Evolutionary conservation across 2,329 filamentous ascomycete genomes (phyloP), one percentile per base, ranked within the genome.

Genomic region (Calonectria crousiana): DNA sequence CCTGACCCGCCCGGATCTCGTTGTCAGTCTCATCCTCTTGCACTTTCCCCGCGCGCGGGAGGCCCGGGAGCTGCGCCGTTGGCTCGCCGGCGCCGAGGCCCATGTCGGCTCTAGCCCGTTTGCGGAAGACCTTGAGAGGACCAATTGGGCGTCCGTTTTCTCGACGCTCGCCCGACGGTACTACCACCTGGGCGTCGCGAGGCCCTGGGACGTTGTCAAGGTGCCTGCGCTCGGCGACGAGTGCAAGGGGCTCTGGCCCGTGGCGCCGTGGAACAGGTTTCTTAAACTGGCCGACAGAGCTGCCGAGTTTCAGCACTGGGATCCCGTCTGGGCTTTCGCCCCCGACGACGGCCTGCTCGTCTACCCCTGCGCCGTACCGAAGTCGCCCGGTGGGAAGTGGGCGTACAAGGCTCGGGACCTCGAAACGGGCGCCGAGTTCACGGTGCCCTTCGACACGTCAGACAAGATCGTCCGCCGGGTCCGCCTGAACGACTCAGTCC

Each of bases 31-130:
- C 23, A 82, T 92, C 71, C 85, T 86, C 52, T 83, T 82, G 77
- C 86, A 88, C 71, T 93, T 91, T 74, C 88, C 91, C 6, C 84
- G 86, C 34, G 88, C 88, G 36, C 85, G 86, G 49, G 91, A 93
- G 81, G 83, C 89, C 51, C 86, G 89, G n/a, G 76, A 84, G n/a
- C 76, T 83, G 62, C 69, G 79, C 49, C 4, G 69, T n/a, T 47
- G 79, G 73, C 28, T 77, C 69, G 36, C 62, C 3, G 47, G 34
- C 34, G 56, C 56, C 34, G 70, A 36, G 14, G 47, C 52, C 30
- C 34, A 26, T 30, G 36, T 41, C n/a, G 16, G 28, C 11, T 26
- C 64, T 23, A 65, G 51, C 26, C 69, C 56, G 6, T 60, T 73
- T 23, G 28, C 10, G 13, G 75, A 49, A 20, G 75, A 67, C 2